Evolutionary conservation across 768 basidiomycete species (phyloP), one percentile per base, ranked within the genome.

Genomic region (Phlebiopsis flavidoalba): DNA sequence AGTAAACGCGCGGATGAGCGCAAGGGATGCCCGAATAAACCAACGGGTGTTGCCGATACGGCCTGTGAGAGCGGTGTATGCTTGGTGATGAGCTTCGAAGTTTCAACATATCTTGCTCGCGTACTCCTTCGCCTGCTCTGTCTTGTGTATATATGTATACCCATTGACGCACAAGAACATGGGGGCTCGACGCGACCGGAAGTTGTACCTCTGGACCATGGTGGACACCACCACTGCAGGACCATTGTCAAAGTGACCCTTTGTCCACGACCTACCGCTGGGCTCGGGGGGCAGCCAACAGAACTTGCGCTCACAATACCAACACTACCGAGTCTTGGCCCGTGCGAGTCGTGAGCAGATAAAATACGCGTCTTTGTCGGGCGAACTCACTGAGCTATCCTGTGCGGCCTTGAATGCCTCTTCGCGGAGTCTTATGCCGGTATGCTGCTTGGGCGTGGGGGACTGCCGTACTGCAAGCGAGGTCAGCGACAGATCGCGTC

Each of bases 301-400:
- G 88, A 7, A 99, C 97, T 74, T 99, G 97, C 43, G 97, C 97
- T 77, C 98, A n/a, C 98, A 76, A 99, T 95, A n/a, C n/a, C n/a
- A 36, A 99, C 96, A 56, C 96, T 87, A 63, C 85, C 83, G 58
- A n/a, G 88, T 80, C 35, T 79, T 79, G 63, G n/a, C n/a, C n/a
- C 86, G 93, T 96, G 70, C 40, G 2, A 47, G 24, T 33, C 26
- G 37, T 48, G 8, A 57, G 31, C 15, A 22, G 26, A n/a, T n/a
- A 36, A 2, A 24, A 43, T 14, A 55, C 54, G 54, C 54, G 54
- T 45, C 54, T 11, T 36, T 46, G 33, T 35, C 1, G 45, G 4
- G 54, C 33, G 43, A n/a, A 71, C 81, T 50, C 71, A 91, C 95
- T 91, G 70, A 98, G 95, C n/a, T n/a, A 68, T 85, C 83, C 77